Conservation (phyloP, 176 grass and related monocot genomes). For the Zoysia pacifica region DNA sequence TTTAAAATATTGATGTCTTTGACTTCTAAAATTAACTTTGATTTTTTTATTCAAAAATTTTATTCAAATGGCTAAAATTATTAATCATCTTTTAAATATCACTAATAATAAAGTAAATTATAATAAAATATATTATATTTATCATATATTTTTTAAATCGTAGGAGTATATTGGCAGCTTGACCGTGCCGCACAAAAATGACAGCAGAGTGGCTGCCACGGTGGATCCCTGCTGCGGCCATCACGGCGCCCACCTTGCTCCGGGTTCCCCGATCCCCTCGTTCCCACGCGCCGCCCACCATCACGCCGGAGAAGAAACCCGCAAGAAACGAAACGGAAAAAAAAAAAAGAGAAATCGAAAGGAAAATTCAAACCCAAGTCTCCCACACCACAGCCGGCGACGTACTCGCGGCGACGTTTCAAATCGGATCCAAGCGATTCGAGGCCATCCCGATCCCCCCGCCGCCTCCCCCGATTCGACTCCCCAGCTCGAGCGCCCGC, state of each 20-base stretch:
- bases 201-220: not conserved
- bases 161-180: too few relatives aligned
- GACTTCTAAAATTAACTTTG: too few relatives aligned
- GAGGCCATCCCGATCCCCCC: conserved; percentile 5
- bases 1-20: too few relatives aligned
- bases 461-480: conserved; percentile 35
- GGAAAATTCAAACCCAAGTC: conserved; percentile 46
- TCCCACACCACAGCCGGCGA: conserved; percentile 25
- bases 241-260: conserved; percentile 36
- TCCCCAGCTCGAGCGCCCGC: conserved; percentile 15
- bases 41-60: too few relatives aligned
- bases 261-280: conserved; percentile 5
- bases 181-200: not conserved
- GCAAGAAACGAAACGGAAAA: conserved; percentile 18
- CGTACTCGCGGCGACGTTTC: conserved; percentile 43
- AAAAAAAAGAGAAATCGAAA: conserved; percentile 3
- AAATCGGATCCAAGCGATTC: conserved; percentile 28
- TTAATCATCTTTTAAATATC: too few relatives aligned
- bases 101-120: too few relatives aligned
- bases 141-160: too few relatives aligned
- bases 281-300: conserved; percentile 9
- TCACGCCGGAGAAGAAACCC: conserved; percentile 54
- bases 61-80: too few relatives aligned
- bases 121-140: too few relatives aligned
- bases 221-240: conserved; percentile 22